These are phyloP conservation scores for Fomitopsis pinicola DNA, from an alignment of 1,284 basidiomycete species.

Conservation along the genomic window DNA sequence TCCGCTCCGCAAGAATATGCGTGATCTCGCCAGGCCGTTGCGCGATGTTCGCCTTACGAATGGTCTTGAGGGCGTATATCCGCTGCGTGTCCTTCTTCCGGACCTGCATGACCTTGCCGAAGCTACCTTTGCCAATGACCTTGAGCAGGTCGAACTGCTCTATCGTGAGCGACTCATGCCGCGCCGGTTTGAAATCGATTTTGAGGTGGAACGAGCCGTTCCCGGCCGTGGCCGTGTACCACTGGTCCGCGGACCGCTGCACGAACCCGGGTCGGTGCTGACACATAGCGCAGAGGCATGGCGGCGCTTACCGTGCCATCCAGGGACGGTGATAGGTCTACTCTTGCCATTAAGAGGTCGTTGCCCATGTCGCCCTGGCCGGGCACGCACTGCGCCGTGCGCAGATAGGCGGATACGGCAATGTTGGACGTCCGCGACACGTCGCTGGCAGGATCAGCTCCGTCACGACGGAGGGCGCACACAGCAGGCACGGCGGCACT, in stretches of 20 bases:
- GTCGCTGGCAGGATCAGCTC: conserved; percentile 49
- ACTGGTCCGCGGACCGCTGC: conserved; percentile 76
- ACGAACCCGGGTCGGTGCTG: conserved; percentile 1
- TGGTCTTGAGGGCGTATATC: conserved; percentile 98
- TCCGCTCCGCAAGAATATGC: conserved; percentile 96
- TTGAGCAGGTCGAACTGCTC: conserved; percentile 97
- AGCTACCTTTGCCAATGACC: conserved; percentile 97
- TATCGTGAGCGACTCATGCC: conserved; percentile 84
- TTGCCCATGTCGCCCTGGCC: conserved; percentile 89
- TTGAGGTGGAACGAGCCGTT: conserved; percentile 94
- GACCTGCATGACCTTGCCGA: conserved; percentile 98
- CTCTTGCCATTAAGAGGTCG: conserved; percentile 85
- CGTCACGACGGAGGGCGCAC: not conserved
- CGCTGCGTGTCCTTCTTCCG: conserved; percentile 97
- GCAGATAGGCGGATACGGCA: conserved; percentile 83
- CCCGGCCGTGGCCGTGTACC: conserved; percentile 85
- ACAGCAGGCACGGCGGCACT: conserved; percentile 27
- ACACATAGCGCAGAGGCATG: not conserved
- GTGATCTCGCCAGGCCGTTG: conserved; percentile 96
- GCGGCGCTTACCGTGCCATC: conserved; percentile 61
- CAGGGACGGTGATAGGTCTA: conserved; percentile 87
- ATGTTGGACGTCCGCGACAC: conserved; percentile 90
- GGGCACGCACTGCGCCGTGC: conserved; percentile 62
- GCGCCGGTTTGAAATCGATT: conserved; percentile 87
- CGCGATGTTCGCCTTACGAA: conserved; percentile 98